Evolutionary conservation across 2,329 filamentous ascomycete species (phyloP).

Genomic region (Colletotrichum sp.): DNA sequence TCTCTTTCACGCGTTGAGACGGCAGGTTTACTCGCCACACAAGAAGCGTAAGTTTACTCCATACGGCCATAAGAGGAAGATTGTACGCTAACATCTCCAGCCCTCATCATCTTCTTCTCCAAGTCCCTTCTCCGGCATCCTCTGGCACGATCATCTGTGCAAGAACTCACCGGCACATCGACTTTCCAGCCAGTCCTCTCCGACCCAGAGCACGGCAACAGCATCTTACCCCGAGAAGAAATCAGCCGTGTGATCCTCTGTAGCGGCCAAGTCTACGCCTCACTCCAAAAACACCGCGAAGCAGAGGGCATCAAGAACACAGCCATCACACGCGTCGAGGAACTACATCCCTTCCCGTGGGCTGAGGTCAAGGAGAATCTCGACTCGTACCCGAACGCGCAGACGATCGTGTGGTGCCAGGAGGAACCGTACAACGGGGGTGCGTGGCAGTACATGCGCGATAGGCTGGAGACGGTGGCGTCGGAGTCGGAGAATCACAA

Average conservation of each 20-base stretch:
- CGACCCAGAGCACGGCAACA: conserved; percentile 81
- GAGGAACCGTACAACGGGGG: conserved; percentile 30
- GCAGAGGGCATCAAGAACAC: conserved; percentile 9
- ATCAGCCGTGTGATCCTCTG: conserved; percentile 95
- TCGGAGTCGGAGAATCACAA: background rate
- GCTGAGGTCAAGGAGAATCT: conserved; percentile 23
- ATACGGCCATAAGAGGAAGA: too few species aligned
- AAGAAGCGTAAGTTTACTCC: conserved; percentile 79
- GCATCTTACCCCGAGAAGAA: conserved; percentile 78
- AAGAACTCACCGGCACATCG: conserved; percentile 87
- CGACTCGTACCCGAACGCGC: conserved; percentile 23
- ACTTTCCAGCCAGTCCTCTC: conserved; percentile 97
- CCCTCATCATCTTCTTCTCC: conserved; percentile 96
- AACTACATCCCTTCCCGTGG: conserved; percentile 31
- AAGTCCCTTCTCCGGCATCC: conserved; percentile 96
- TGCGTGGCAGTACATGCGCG: conserved; percentile 27
- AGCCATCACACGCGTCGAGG: conserved; percentile 27
- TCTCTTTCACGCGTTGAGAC: conserved; percentile 91
- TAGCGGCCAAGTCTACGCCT: conserved; percentile 90
- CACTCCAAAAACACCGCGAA: conserved; percentile 66
- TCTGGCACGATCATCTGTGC: conserved; percentile 82
- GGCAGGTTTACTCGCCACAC: conserved; percentile 98
- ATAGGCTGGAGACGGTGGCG: conserved; percentile 23
- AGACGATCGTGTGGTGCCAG: conserved; percentile 27
- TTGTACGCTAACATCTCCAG: conserved; percentile 46